Percentiles rank a stretch among this genome's conserved stretches.
phyloP scores from a whole-genome alignment of 1,139 yeast species.

The Nadsonia starkeyi-henricii region DNA sequence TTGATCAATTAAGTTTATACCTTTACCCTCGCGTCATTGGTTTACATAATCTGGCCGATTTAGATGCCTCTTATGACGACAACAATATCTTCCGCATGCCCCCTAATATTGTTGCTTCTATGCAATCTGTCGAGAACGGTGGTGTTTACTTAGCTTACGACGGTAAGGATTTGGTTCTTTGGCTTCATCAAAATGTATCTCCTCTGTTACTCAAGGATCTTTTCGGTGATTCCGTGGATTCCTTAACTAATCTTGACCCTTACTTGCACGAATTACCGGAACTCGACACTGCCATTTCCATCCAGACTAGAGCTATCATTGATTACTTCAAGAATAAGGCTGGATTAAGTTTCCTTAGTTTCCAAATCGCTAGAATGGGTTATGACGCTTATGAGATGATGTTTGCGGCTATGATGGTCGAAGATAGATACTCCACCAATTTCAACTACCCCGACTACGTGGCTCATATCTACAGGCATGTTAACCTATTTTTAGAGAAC shows the following conservation, averaged over 20 bases:
- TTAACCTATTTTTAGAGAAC: constrained; percentile 18
- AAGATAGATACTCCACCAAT: constrained; percentile 42
- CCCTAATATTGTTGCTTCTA: constrained; percentile 34
- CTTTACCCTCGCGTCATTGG: constrained; percentile 76
- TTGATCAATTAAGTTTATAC: constrained; percentile 46
- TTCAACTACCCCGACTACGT: constrained; percentile 21
- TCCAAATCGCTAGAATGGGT: constrained; percentile 53
- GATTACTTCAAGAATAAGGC: constrained; percentile 32
- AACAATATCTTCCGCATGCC: constrained; percentile 39
- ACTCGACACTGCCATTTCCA: constrained; percentile 53
- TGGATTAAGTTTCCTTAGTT: constrained; percentile 32
- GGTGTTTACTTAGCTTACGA: constrained; percentile 72
- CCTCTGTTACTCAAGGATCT: constrained; percentile 57
- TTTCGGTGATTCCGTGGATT: constrained; percentile 44
- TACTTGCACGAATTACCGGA: constrained; percentile 52
- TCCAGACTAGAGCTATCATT: constrained; percentile 52
- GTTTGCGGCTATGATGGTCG: constrained; percentile 50
- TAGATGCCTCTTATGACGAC: constrained; percentile 25
- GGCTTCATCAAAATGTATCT: constrained; percentile 62
- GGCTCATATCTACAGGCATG: constrained; percentile 21
- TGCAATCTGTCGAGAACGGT: constrained; percentile 39
- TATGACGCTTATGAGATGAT: constrained; percentile 48
- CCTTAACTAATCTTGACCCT: constrained; percentile 34
- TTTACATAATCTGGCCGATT: constrained; percentile 41
- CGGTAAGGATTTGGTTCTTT: constrained; percentile 47